A percentile compares a stretch with the other conserved stretches of the same genome.
These are phyloP conservation scores for Paramecium bursaria DNA, from an alignment of 73 alveolate species.

Conservation along the genomic window DNA sequence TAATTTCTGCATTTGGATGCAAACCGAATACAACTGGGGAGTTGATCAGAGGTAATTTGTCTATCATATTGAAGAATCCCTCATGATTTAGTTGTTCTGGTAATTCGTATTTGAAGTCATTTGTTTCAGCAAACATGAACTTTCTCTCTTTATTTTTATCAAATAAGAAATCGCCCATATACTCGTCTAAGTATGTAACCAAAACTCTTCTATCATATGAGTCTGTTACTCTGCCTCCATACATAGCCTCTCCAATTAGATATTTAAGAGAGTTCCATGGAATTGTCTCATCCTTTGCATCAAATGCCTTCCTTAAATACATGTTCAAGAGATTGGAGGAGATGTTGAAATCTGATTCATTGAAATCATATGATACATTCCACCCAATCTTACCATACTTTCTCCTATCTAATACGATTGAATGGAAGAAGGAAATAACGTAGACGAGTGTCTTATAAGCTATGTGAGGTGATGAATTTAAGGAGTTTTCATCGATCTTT, in stretches of 20 bases:
- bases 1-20: slow-evolving; percentile 99
- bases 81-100: slow-evolving; percentile 89
- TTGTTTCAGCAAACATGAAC: slow-evolving; percentile 67
- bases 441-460: slow-evolving; percentile 78
- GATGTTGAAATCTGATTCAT: slow-evolving; percentile 98
- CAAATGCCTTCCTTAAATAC: slow-evolving; percentile 91
- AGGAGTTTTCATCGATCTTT: slow-evolving; percentile 86
- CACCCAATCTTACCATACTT: slow-evolving; percentile 99
- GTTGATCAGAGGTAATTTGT: slow-evolving; percentile 98
- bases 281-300: slow-evolving; percentile 87
- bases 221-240: slow-evolving; percentile 99
- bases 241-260: slow-evolving; percentile 97
- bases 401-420: slow-evolving; percentile 97
- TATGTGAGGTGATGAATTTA: slow-evolving; percentile 85
- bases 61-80: slow-evolving; percentile 92
- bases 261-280: slow-evolving; percentile 95
- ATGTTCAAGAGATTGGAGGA: slow-evolving; percentile 85
- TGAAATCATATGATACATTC: slow-evolving; percentile 99
- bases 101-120: slow-evolving; percentile 49
- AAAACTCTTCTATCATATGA: slow-evolving; percentile 94
- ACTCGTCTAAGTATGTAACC: slow-evolving; percentile 89
- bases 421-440: slow-evolving; percentile 98
- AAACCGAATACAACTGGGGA: slow-evolving; percentile 97
- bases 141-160: slow-evolving; percentile 94
- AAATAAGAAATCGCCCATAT: slow-evolving; percentile 97